A percentile compares a stretch with the other conserved stretches of the same genome.
These are phyloP conservation scores for Exophiala xenobiotica DNA, from an alignment of 2,329 filamentous ascomycete species.

Conservation along the genomic window DNA sequence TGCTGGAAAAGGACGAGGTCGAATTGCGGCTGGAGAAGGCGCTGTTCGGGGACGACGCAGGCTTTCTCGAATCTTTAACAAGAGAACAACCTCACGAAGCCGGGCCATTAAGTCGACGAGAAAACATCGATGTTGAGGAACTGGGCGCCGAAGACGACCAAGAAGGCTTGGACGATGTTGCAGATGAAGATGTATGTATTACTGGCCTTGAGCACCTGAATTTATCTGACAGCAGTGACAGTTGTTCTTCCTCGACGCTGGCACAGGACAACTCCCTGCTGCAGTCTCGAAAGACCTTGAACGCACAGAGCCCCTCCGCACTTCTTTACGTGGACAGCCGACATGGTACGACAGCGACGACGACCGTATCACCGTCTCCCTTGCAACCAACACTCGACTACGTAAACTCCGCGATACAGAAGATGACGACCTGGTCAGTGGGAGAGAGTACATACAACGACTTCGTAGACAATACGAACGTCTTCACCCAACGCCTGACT, in stretches of 20 bases:
- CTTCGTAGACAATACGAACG: conserved; percentile 73
- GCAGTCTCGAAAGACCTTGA: conserved; percentile 38
- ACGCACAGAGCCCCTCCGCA: conserved; percentile 36
- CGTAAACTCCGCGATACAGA: conserved; percentile 80
- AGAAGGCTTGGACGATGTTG: conserved; percentile 60
- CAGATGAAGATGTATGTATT: conserved; percentile 66
- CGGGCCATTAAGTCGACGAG: conserved; percentile 34
- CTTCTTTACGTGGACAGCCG: conserved; percentile 39
- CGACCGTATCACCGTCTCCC: conserved; percentile 78
- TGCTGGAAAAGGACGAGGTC: conserved; percentile 70
- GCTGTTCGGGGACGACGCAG: conserved; percentile 83
- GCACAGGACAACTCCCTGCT: conserved; percentile 44
- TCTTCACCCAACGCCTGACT: conserved; percentile 61
- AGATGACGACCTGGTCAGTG: conserved; percentile 80
- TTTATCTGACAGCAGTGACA: conserved; percentile 32
- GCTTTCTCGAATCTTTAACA: conserved; percentile 74
- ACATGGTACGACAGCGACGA: conserved; percentile 97
- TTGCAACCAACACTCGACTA: conserved; percentile 71
- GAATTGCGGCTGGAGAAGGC: conserved; percentile 84
- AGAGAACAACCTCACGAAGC: conserved; percentile 48
- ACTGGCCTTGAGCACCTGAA: conserved; percentile 1
- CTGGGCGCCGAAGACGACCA: conserved; percentile 47
- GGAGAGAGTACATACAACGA: conserved; percentile 78
- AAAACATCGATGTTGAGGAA: conserved; percentile 32
- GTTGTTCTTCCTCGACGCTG: conserved; percentile 80